phyloP scores from a whole-genome alignment of 106 monocot species.

The Chionographis japonica region DNA sequence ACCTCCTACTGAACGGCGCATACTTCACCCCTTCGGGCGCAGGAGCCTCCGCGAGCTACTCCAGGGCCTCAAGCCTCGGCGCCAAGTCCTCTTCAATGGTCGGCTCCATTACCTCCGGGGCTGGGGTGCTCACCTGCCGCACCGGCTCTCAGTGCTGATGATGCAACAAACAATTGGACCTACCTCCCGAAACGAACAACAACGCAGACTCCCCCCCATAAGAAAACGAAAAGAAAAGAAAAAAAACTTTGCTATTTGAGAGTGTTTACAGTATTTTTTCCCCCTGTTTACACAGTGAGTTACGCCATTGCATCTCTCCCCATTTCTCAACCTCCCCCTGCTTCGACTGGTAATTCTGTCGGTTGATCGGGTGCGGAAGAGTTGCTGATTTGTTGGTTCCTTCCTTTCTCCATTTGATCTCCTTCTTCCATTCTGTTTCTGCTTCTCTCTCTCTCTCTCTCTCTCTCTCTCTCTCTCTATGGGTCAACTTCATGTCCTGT shows the following conservation, averaged over 20 bases:
- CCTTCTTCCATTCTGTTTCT: too few species aligned
- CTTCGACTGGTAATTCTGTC: conserved; percentile 14
- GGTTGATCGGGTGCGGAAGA: conserved; percentile 24
- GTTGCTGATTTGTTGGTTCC: conserved; percentile 10
- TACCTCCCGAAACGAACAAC: not conserved
- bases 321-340: conserved; percentile 25
- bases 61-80: conserved; percentile 51
- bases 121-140: conserved; percentile 35
- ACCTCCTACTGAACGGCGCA: conserved; percentile 48
- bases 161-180: not conserved
- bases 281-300: not conserved
- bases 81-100: conserved; percentile 60
- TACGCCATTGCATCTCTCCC: not conserved
- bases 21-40: conserved; percentile 54
- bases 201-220: conserved; percentile 1
- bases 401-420: too few species aligned
- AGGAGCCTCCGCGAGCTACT: conserved; percentile 40
- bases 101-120: conserved; percentile 33
- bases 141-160: conserved; percentile 24
- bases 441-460: not conserved
- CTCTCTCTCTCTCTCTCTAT: conserved; percentile 1
- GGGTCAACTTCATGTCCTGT: not conserved
- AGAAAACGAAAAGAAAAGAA: not conserved
- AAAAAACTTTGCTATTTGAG: not conserved
- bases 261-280: not conserved